Evolutionary conservation across 1,284 basidiomycete genomes (phyloP).

Genomic region (Xanthoconium separans): DNA sequence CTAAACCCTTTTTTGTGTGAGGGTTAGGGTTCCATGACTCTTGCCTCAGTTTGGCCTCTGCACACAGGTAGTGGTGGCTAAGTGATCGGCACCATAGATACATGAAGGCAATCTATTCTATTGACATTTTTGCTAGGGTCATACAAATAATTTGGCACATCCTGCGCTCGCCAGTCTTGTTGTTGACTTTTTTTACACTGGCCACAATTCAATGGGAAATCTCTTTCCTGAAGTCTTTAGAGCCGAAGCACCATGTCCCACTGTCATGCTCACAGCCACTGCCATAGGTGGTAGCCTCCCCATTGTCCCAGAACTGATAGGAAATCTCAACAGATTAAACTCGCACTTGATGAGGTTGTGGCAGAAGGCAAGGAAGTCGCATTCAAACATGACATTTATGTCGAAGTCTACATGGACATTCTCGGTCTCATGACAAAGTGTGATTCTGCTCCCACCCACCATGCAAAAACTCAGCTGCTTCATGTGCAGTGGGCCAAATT

Average conservation of each 20-base stretch:
- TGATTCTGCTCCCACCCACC: slow-evolving; percentile 3
- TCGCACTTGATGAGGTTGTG: background rate
- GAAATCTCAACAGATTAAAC: background rate
- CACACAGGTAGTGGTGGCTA: no score
- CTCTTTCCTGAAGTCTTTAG: background rate
- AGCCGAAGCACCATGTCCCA: background rate
- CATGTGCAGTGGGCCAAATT: background rate
- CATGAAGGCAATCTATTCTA: no score
- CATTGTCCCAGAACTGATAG: no score
- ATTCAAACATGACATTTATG: slow-evolving; percentile 12
- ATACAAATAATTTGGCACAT: background rate
- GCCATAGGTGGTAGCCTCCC: background rate
- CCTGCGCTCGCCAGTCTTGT: background rate
- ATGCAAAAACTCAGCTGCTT: slow-evolving; percentile 4
- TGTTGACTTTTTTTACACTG: background rate
- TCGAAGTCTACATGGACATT: background rate
- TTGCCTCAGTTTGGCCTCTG: no score
- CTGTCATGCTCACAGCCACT: background rate
- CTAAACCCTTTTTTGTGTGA: no score
- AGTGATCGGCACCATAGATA: no score
- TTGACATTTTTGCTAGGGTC: background rate
- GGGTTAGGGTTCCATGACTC: no score
- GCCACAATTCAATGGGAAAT: background rate
- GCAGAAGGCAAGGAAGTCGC: background rate
- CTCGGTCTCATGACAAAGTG: slow-evolving; percentile 5